phyloP scores from a whole-genome alignment of 345 rosid genomes.

The Euphorbia lathyris region DNA sequence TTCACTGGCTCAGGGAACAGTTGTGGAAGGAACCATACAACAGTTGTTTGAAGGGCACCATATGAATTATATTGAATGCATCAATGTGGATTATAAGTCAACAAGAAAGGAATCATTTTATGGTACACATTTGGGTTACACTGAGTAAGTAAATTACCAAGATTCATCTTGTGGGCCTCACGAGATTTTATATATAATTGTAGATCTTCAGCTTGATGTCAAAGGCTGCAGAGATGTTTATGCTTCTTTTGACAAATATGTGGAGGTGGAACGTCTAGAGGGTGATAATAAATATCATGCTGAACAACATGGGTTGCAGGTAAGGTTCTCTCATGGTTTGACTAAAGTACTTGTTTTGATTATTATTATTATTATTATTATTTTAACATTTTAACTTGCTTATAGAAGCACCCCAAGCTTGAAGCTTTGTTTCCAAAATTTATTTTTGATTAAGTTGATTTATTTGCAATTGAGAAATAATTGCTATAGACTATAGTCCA shows the following conservation, averaged over 20 bases:
- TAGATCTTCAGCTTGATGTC: constrained; percentile 98
- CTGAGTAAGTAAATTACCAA: constrained; percentile 15
- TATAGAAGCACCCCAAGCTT: neutral
- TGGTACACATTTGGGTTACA: constrained; percentile 44
- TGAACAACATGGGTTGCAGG: constrained; percentile 91
- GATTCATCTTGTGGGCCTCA: constrained; percentile 21
- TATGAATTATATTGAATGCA: constrained; percentile 94
- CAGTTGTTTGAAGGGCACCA: constrained; percentile 58
- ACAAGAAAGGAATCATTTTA: constrained; percentile 97
- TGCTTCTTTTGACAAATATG: constrained; percentile 97
- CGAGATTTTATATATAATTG: constrained; percentile 22
- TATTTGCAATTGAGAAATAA: neutral
- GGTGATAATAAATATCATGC: constrained; percentile 97
- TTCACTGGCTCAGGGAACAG: constrained; percentile 44
- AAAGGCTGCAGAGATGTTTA: constrained; percentile 98
- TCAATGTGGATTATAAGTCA: constrained; percentile 93
- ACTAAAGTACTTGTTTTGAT: no score
- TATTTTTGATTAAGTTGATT: neutral
- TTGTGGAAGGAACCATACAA: constrained; percentile 59
- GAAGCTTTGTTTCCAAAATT: neutral
- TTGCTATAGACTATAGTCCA: neutral
- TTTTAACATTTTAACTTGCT: neutral
- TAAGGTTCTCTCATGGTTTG: constrained; percentile 25
- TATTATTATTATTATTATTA: neutral
- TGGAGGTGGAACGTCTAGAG: constrained; percentile 94